Evolutionary conservation across 2,329 filamentous ascomycete genomes (phyloP).

Genomic region (Cercospora citrullina): DNA sequence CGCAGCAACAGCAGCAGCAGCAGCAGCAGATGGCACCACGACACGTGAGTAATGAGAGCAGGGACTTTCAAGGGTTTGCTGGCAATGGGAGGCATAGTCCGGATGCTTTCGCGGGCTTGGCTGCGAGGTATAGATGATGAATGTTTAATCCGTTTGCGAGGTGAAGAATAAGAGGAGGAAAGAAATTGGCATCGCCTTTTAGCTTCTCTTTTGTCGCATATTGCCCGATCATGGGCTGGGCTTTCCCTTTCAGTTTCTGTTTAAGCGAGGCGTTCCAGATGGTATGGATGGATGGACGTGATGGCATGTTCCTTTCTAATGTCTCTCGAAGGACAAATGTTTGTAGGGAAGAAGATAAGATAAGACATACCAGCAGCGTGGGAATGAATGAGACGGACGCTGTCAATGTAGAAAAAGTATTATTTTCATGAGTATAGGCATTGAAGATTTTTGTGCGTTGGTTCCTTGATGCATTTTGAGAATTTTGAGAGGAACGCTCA

Average conservation of each 20-base stretch:
- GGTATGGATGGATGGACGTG: not conserved
- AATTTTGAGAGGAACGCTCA: too few species aligned
- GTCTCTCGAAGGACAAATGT: not conserved
- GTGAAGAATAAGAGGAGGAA: not conserved
- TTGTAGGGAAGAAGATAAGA: not conserved
- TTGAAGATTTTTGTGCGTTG: too few species aligned
- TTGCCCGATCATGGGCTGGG: not conserved
- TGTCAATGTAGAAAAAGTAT: not conserved
- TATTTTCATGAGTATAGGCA: not conserved
- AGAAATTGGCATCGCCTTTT: not conserved
- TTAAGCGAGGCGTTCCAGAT: slow-evolving; percentile 10
- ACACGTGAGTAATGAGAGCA: slow-evolving; percentile 68
- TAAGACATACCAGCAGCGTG: not conserved
- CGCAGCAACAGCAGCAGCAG: slow-evolving; percentile 24
- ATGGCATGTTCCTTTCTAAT: not conserved
- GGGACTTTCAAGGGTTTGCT: slow-evolving; percentile 62
- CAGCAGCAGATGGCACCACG: slow-evolving; percentile 36
- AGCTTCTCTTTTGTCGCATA: not conserved
- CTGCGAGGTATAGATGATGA: slow-evolving; percentile 51
- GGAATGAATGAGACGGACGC: not conserved
- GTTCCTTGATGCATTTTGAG: too few species aligned
- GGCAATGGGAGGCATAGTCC: slow-evolving; percentile 71
- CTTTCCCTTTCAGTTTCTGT: not conserved
- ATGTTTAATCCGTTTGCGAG: not conserved
- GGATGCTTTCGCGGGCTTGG: slow-evolving; percentile 76